Conservation (phyloP, 306 rosid genomes). For the Inga leiocalycina region DNA sequence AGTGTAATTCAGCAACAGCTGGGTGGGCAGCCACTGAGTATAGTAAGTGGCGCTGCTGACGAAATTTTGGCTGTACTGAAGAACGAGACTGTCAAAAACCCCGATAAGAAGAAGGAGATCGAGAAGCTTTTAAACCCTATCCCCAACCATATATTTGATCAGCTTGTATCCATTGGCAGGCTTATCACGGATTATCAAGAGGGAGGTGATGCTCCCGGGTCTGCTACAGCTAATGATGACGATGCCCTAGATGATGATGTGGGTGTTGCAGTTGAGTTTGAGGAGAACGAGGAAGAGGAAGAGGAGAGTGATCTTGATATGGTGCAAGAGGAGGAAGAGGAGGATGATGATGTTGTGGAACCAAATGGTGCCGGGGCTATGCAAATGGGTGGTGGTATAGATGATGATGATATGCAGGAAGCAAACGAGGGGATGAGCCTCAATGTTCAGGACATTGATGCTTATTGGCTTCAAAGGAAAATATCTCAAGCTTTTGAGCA, state of each 20-base stretch:
- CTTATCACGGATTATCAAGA: constrained; percentile 86
- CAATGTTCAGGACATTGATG: constrained; percentile 94
- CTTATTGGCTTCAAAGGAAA: constrained; percentile 98
- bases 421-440: constrained; percentile 82
- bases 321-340: constrained; percentile 91
- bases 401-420: constrained; percentile 86
- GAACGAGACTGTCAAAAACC: constrained; percentile 60
- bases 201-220: constrained; percentile 55
- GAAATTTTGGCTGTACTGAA: constrained; percentile 80
- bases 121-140: constrained; percentile 80
- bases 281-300: constrained; percentile 90
- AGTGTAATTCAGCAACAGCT: constrained; percentile 85
- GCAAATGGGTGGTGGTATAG: constrained; percentile 96
- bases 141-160: constrained; percentile 55
- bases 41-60: constrained; percentile 84
- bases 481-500: constrained; percentile 88
- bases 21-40: constrained; percentile 84
- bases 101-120: constrained; percentile 86
- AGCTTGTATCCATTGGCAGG: constrained; percentile 76
- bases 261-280: constrained; percentile 95
- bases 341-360: constrained; percentile 75
- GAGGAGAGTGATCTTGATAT: constrained; percentile 96
- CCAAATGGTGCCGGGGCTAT: constrained; percentile 63
- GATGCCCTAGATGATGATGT: constrained; percentile 86
- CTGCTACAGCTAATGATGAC: constrained; percentile 52